Evolutionary conservation across 73 alveolate species (phyloP).

Genomic region (Paramecium caudatum): DNA sequence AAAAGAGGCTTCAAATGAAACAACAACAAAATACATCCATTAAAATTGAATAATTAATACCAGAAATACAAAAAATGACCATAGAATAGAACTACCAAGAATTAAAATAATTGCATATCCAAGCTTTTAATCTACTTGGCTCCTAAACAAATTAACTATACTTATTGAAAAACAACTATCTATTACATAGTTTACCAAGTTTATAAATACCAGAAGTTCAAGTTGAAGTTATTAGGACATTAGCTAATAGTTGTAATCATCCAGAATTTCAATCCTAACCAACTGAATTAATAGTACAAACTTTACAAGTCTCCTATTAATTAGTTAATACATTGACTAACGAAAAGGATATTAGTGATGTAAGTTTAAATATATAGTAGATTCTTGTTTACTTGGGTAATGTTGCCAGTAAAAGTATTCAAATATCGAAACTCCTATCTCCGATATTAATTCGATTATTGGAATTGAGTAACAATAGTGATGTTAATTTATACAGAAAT

Average conservation of each 20-base stretch:
- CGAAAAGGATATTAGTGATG: neutral
- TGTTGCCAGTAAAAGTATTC: neutral
- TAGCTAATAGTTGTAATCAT: constrained; percentile 1
- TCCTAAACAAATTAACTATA: neutral
- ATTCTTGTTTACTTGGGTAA: constrained; percentile 21
- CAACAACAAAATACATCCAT: neutral
- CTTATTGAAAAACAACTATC: neutral
- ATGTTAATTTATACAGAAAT: neutral
- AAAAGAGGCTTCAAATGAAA: neutral
- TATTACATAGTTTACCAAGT: neutral
- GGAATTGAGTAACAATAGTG: neutral
- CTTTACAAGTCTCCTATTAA: constrained; percentile 15
- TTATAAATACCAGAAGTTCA: neutral
- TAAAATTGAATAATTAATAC: neutral
- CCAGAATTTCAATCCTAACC: neutral
- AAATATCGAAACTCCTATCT: neutral
- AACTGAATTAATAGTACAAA: neutral
- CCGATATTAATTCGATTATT: neutral
- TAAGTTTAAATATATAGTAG: neutral
- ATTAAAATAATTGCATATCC: constrained; percentile 2
- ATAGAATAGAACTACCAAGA: neutral
- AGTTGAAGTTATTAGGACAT: constrained; percentile 28
- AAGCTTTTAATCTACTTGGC: neutral
- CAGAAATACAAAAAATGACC: neutral
- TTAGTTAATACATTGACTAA: neutral